Evolutionary conservation across 2,329 filamentous ascomycete species (phyloP), one percentile per base, ranked within the genome.

Genomic region (Zasmidium citrigriseum): DNA sequence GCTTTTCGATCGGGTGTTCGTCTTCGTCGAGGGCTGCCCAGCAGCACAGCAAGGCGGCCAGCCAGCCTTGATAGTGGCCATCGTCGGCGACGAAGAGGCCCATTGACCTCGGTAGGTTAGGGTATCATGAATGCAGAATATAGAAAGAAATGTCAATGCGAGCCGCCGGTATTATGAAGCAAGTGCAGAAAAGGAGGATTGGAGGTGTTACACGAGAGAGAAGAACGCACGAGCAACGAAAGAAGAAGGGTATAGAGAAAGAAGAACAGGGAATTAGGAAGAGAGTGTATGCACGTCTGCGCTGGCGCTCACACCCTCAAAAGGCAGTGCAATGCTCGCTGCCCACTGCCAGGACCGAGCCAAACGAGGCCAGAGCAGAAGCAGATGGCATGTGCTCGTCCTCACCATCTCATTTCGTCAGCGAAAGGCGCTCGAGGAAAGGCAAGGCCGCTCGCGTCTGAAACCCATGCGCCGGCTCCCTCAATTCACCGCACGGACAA

Each of bases 21-120:
- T 72, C 70, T 27, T 70, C 69, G 20, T 56, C 64, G 12, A 70
- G 58, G 24, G 67, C 67, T 48, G 67, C 67, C 48, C 67, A 69
- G 67, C 69, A 72, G 64, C 70, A 71, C 24, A 72, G 57, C 51
- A 72, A 67, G 64, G 68, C 63, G 68, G 70, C 70, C 70, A 70
- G 69, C 70, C 69, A 70, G 63, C 68, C 64, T 63, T 62, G 61
- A 52, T 64, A 67, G 47, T 67, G 64, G 64, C 67, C 68, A 64
- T 68, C 62, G 52, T 65, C 59, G 58, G 59, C 50, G 38, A 67
- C 61, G 61, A 71, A 67, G 69, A 70, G 69, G 67, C 69, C 69
- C 70, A 72, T 71, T 68, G 65, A 65, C 64, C 60, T 60, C 52
- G 54, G 45, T 52, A n/a, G n/a, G 55, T 60, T 60, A 64, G 21